Base-by-base conservation (phyloP, 208 protist species). In the Trypanosoma avium region DNA sequence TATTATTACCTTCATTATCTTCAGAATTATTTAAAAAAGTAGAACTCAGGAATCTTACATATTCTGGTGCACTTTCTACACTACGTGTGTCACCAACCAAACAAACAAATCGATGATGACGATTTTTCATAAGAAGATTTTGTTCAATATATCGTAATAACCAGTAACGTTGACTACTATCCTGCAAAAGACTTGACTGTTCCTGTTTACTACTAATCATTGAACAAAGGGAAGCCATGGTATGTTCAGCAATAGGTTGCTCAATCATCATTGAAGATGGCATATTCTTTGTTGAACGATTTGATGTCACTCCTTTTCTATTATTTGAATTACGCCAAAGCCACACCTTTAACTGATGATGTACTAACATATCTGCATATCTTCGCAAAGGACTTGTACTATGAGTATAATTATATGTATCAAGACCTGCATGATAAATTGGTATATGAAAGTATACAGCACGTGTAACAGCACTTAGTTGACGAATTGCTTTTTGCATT, bases 281-380 rank as follows among this genome's bases (percentile, higher is more conserved):
- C 24, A 13, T 36, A 29, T 48, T 19, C 19, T 47, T 55, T 54
- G 19, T 12, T 5, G 27, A 50, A 47, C 43, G 17, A 9, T 19
- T 29, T 46, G 47, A 22, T 30, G 30, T 6, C 0, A 5, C 19
- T 49, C 50, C 7, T 21, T 22, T 53, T 43, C 53, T 73, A 67
- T 54, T 71, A 49, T 10, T 35, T 26, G 52, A 56, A 22, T 29
- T 63, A 36, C 46, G 40, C 79, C 79, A 86, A 0, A 95, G 54
- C 77, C 78, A 84, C 53, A 86, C 79, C 67, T 96, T 96, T 15
- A 96, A 77, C 58, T 96, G 90, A 43, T 96, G 88, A 61, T 96
- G 90, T 15, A 96, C 90, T 8, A 96, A 69, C 90, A 96, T 96
- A 66, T 96, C 90, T 2, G 90, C 81, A 63, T 93, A 94, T 0